Evolutionary conservation across 768 basidiomycete genomes (phyloP).

Genomic region (Amanita thiersii): DNA sequence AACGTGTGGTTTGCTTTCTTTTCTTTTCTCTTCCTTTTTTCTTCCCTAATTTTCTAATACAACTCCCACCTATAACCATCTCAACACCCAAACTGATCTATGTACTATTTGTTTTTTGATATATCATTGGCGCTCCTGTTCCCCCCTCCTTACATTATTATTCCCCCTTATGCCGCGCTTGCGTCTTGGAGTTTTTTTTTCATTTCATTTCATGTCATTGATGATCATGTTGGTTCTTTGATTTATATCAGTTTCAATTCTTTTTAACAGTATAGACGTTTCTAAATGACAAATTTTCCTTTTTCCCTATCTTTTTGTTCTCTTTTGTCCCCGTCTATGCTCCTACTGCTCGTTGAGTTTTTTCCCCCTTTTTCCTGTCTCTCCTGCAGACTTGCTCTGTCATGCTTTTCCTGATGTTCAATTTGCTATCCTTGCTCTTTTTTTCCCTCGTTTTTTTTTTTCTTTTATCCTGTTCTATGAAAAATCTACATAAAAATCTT

Average conservation of each 20-base stretch:
- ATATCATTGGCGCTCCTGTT: too few species aligned
- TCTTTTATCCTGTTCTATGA: slow-evolving; percentile 1
- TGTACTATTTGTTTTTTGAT: too few species aligned
- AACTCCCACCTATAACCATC: background rate
- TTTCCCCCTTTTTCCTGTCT: background rate
- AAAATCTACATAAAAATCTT: too few species aligned
- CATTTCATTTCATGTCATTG: too few species aligned
- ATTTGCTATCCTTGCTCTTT: slow-evolving; percentile 1
- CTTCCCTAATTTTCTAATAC: slow-evolving; percentile 1
- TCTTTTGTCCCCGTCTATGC: background rate
- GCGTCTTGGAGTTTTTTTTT: too few species aligned
- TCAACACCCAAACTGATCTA: too few species aligned
- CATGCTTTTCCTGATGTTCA: slow-evolving; percentile 4
- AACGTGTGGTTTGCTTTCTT: too few species aligned
- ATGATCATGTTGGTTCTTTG: too few species aligned
- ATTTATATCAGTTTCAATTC: too few species aligned
- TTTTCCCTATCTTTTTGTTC: background rate
- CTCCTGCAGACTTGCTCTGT: background rate
- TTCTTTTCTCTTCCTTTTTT: slow-evolving; percentile 4
- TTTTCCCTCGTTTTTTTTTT: background rate
- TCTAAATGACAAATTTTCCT: too few species aligned
- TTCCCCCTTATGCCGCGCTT: too few species aligned
- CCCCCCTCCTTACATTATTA: too few species aligned
- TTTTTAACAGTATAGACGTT: background rate
- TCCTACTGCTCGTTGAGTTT: background rate